Evolutionary conservation across 176 grass and related monocot species (phyloP).

Genomic region (Melocanna baccifera): DNA sequence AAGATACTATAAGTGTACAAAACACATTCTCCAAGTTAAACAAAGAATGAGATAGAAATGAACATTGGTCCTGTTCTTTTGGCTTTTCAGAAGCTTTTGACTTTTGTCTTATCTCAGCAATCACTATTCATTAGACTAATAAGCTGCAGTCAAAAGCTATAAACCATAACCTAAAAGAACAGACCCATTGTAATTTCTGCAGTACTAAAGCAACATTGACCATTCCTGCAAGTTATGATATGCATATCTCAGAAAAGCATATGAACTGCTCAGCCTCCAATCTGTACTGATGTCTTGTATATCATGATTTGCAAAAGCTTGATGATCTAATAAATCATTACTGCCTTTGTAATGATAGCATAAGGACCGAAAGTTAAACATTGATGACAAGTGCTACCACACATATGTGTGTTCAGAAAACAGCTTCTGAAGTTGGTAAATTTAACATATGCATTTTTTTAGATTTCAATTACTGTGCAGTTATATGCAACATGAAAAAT

Average conservation of each 20-base stretch:
- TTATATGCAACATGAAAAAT: constrained; percentile 4
- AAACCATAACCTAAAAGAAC: too few species aligned
- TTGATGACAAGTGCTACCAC: neutral
- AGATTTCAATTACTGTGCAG: neutral
- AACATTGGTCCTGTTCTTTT: too few species aligned
- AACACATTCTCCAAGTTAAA: constrained; percentile 21
- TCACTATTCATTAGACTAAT: too few species aligned
- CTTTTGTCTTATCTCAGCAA: too few species aligned
- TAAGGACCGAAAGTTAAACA: neutral
- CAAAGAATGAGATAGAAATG: neutral
- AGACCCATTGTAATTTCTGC: neutral
- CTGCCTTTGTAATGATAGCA: neutral
- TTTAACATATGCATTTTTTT: neutral
- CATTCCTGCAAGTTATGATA: neutral
- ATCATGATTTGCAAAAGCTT: constrained; percentile 18
- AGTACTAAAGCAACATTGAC: neutral
- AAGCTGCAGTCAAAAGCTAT: too few species aligned
- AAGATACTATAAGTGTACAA: constrained; percentile 1
- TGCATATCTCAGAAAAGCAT: neutral
- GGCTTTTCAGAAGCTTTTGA: too few species aligned
- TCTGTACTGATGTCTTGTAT: neutral
- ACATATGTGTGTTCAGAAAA: neutral
- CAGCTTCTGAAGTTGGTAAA: constrained; percentile 5
- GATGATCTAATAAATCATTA: constrained; percentile 2
- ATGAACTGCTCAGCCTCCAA: neutral